Base-by-base conservation (phyloP, 2,329 filamentous ascomycete genomes). In the Penicillium aurantiogriseum region DNA sequence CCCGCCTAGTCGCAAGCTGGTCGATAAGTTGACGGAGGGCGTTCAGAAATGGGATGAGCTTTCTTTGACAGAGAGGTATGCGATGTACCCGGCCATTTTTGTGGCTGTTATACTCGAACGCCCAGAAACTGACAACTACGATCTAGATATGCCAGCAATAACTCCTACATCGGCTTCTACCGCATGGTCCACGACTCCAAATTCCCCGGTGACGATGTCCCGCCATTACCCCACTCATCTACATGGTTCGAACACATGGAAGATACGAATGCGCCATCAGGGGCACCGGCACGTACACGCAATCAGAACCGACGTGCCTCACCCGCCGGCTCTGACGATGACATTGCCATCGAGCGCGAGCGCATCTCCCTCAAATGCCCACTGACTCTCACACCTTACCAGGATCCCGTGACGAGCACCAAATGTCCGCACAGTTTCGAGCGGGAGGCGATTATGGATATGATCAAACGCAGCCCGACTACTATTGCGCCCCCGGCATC, bases 101-200 rank as follows among this genome's bases (percentile, higher is more conserved):
- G 21, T n/a, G 29, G 3, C 21, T 25, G 2, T 11, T 35, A 4
- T 21, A 46, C 11, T 27, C 5, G 13, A 29, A 68, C 67, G 0
- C 75, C 35, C 51, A 53, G 35, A 10, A 19, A 42, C 46, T 63
- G 54, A 62, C 50, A 38, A 23, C 54, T 44, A 46, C 33, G 31
- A 39, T 57, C 36, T 50, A 75, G 73, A 62, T 90, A 89, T 68
- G 78, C 83, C 5, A 74, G 77, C 9, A 79, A 88, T 66, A 84
- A 87, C 63, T 76, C 80, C 51, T 89, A 89, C 71, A 76, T 79
- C 47, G 77, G 78, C 23, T 89, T 88, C 77, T 84, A 85, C 67
- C 75, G 78, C 9, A 73, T 83, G n/a, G 77, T 88, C 3, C 85
- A 88, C 69, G 84, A 88, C 63, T 81, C 85, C 29, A 80, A 80